Percentiles rank a stretch among this genome's conserved stretches.
Conservation (phyloP, 1,139 yeast species). For the Zygosaccharomyces sapae region DNA sequence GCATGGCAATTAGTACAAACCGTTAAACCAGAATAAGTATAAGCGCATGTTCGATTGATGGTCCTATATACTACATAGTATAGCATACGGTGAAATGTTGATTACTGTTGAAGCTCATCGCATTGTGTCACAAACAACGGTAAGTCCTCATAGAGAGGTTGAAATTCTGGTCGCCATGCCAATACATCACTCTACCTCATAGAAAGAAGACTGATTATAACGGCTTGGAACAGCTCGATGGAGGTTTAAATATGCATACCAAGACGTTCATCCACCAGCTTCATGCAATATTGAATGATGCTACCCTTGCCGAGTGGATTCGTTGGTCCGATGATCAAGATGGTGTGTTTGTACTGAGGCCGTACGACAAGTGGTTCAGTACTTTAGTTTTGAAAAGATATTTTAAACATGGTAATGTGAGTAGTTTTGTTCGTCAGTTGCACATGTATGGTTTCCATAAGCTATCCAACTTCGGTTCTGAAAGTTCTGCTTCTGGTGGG, state of each 20-base stretch:
- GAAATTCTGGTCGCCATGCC: slow-evolving; percentile 5
- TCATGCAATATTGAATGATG: slow-evolving; percentile 28
- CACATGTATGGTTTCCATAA: slow-evolving; percentile 66
- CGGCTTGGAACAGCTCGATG: not conserved
- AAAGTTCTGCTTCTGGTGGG: slow-evolving; percentile 13
- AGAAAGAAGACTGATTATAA: not conserved
- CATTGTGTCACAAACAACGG: not conserved
- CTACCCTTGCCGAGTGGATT: slow-evolving; percentile 44
- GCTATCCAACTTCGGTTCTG: slow-evolving; percentile 19
- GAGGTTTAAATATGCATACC: slow-evolving; percentile 12
- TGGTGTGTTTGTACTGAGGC: slow-evolving; percentile 59
- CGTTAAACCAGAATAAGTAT: slow-evolving; percentile 1
- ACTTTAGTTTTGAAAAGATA: slow-evolving; percentile 59
- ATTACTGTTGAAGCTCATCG: not conserved
- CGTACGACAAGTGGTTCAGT: slow-evolving; percentile 61
- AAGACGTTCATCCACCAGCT: slow-evolving; percentile 35
- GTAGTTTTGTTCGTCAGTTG: slow-evolving; percentile 71
- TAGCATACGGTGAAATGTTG: too few relatives aligned
- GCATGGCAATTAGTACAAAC: slow-evolving; percentile 46
- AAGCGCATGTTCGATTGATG: not conserved
- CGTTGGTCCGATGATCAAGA: slow-evolving; percentile 68
- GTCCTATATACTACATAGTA: too few relatives aligned
- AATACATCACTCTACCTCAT: not conserved
- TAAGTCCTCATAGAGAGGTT: not conserved
- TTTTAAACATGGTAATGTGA: slow-evolving; percentile 78